Base-by-base conservation (phyloP, 2,329 filamentous ascomycete genomes). In the Cercospora sesami region DNA sequence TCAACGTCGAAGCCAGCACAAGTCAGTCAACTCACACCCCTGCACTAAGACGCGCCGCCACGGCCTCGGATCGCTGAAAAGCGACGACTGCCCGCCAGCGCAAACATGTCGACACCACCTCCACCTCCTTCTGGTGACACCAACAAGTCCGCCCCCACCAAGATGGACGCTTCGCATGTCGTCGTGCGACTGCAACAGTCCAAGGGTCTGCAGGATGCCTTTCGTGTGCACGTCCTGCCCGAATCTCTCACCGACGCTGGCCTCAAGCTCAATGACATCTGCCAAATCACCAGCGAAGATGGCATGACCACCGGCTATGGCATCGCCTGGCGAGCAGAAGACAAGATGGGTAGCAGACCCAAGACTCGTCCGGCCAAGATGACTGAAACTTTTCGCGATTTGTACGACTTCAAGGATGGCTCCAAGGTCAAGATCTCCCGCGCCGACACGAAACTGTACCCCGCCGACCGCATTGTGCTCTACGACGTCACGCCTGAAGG, bases 311-410 rank as follows among this genome's bases (percentile, higher is more conserved):
- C 79, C n/a, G 86, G 84, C 58, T 83, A 84, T 62, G 89, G 86
- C n/a, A 84, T 90, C 73, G 87, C 86, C 10, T 91, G 88, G 88
- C 80, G 83, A 48, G 85, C 87, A 3, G 76, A 83, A 39, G 81
- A 83, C 66, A 79, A 79, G 2, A 81, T 81, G 80, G 64, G 82
- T 81, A 61, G 72, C 79, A 89, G 74, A 82, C 92, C 72, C 86
- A 89, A 75, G 87, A 87, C 72, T 86, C 89, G 70, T 84, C 92
- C 66, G 83, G 91, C 60, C 85, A 94, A 83, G 87, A 92, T 82
- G 89, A 80, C 91, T 23, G 89, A 91, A 70, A 84, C 87, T 5
- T 87, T 96, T 64, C 90, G 91, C 70, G 89, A 91, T 39, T 86
- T 87, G 6, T 91, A 91, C 72, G 87, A 87, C 0, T 86, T 96